Conservation (phyloP, 495 filamentous ascomycete species). For the Lichenothelia convexa region DNA sequence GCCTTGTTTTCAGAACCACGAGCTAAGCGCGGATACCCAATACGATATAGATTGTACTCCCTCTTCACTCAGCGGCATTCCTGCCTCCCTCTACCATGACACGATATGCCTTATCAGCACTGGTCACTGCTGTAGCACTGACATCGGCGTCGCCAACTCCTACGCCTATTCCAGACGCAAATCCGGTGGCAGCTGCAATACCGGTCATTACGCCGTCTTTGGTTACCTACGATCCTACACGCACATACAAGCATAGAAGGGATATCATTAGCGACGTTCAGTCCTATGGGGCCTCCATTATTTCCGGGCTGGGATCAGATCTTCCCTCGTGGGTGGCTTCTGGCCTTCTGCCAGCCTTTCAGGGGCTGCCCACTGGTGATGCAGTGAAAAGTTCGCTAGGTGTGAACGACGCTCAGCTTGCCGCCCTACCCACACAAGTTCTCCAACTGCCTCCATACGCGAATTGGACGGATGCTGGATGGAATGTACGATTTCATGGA, state of each 20-base stretch:
- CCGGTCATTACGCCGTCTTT: conserved; percentile 32
- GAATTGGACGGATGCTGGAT: conserved; percentile 59
- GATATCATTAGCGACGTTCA: conserved; percentile 30
- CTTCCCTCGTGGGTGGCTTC: conserved; percentile 43
- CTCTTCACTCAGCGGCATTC: too few species aligned
- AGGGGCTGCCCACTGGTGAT: conserved; percentile 43
- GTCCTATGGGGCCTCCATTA: conserved; percentile 23
- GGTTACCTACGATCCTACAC: conserved; percentile 19
- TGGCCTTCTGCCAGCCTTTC: conserved; percentile 48
- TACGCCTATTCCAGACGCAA: background rate
- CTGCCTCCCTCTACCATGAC: too few species aligned
- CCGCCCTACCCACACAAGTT: conserved; percentile 46
- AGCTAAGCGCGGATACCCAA: too few species aligned
- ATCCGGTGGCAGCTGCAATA: conserved; percentile 17
- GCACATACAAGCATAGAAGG: conserved; percentile 21
- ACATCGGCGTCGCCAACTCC: conserved; percentile 1
- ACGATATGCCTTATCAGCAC: too few species aligned
- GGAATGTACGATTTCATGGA: conserved; percentile 60
- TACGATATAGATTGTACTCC: too few species aligned
- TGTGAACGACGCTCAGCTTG: conserved; percentile 35
- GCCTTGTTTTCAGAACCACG: too few species aligned
- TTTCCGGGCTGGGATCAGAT: conserved; percentile 26
- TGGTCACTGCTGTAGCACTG: too few species aligned
- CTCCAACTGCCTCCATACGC: conserved; percentile 61
- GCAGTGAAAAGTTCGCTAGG: conserved; percentile 40